Percentiles rank a stretch among this genome's conserved stretches.
Conservation (phyloP, 148 eudicot species). For the Nyssa sinensis region DNA sequence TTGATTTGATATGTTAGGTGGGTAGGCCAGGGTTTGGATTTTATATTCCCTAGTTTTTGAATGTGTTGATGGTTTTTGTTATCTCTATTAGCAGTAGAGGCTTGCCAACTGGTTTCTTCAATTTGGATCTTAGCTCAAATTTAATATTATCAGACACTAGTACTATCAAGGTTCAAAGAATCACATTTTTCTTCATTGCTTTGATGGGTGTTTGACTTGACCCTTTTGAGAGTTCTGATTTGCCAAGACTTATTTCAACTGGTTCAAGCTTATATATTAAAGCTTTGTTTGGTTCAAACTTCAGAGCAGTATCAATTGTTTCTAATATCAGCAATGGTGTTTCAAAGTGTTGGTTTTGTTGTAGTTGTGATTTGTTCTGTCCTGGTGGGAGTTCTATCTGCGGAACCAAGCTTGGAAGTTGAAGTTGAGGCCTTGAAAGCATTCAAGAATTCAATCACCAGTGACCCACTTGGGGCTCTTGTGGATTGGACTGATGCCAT, state of each 20-base stretch:
- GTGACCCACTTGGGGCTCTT: constrained; percentile 63
- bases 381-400: constrained; percentile 13
- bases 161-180: neutral
- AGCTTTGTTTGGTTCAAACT: neutral
- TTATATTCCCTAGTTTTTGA: no score
- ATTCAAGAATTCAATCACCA: constrained; percentile 51
- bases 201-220: neutral
- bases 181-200: neutral
- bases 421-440: constrained; percentile 54
- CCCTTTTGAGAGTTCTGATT: neutral
- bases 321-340: constrained; percentile 2
- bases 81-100: neutral
- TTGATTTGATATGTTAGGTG: no score
- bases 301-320: neutral
- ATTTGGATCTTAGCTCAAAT: neutral
- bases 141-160: neutral
- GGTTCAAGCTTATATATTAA: neutral
- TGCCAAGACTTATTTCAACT: neutral
- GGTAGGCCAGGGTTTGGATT: no score
- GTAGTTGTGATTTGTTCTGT: constrained; percentile 10
- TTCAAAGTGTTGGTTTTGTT: constrained; percentile 4
- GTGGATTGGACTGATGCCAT: constrained; percentile 48
- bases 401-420: constrained; percentile 26
- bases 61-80: neutral
- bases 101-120: neutral